Conservation (phyloP, 768 basidiomycete species). For the Imleria badia region DNA sequence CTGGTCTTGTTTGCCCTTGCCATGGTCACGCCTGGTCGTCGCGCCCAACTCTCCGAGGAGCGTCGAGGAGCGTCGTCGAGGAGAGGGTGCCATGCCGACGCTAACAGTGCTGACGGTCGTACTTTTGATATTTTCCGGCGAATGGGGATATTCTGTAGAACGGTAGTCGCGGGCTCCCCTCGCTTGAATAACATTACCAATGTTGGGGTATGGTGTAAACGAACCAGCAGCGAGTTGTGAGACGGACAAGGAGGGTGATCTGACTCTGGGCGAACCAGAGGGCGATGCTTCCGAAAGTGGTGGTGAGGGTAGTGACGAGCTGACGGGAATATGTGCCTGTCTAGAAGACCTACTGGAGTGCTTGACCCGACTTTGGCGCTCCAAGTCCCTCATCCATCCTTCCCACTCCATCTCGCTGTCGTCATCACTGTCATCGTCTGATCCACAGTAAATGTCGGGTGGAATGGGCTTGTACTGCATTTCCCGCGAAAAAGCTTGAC, state of each 20-base stretch:
- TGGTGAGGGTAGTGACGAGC: slow-evolving; percentile 23
- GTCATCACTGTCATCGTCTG: slow-evolving; percentile 39
- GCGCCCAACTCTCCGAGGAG: slow-evolving; percentile 9
- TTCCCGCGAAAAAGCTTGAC: slow-evolving; percentile 23
- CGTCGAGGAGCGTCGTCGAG: slow-evolving; percentile 30
- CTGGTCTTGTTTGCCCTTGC: slow-evolving; percentile 5
- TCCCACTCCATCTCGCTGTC: slow-evolving; percentile 65
- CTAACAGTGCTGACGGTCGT: slow-evolving; percentile 27
- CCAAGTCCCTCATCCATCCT: slow-evolving; percentile 61
- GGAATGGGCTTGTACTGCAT: slow-evolving; percentile 22
- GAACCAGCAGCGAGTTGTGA: slow-evolving; percentile 2
- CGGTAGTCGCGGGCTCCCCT: not conserved
- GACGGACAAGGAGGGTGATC: slow-evolving; percentile 13
- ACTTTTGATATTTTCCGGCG: slow-evolving; percentile 7
- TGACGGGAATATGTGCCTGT: not conserved
- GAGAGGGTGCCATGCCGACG: slow-evolving; percentile 10
- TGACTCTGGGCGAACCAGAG: slow-evolving; percentile 20
- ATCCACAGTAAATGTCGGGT: slow-evolving; percentile 9
- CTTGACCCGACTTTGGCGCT: slow-evolving; percentile 34
- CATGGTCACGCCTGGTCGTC: slow-evolving; percentile 2
- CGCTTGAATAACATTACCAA: slow-evolving; percentile 20
- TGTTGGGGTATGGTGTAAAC: slow-evolving; percentile 20
- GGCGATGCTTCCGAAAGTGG: slow-evolving; percentile 29
- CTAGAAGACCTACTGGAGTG: slow-evolving; percentile 2
- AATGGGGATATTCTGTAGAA: slow-evolving; percentile 1